These are phyloP conservation scores for Tetrahymena elliotti DNA, from an alignment of 73 alveolate genomes.

Conservation along the genomic window DNA sequence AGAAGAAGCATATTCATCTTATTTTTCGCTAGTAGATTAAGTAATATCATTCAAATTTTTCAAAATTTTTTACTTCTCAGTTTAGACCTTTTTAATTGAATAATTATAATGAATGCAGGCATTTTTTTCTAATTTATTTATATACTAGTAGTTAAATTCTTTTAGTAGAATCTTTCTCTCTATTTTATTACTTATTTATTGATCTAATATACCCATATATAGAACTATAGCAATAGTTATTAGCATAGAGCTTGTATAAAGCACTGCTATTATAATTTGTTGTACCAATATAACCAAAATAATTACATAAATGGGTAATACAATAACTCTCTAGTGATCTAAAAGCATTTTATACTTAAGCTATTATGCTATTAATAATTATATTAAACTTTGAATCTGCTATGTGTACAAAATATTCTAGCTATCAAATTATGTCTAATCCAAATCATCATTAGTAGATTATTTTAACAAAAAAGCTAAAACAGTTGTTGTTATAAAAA, in stretches of 20 bases:
- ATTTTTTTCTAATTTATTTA: neutral
- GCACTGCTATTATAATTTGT: neutral
- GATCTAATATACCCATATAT: neutral
- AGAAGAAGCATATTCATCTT: neutral
- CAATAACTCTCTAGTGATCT: neutral
- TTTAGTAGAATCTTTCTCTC: neutral
- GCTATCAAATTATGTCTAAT: neutral
- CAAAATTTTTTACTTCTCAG: neutral
- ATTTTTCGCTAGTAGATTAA: neutral
- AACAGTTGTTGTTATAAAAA: neutral
- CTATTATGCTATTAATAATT: neutral
- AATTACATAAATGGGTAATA: neutral
- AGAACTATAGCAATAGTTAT: neutral
- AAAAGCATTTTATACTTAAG: neutral
- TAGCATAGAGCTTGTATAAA: neutral
- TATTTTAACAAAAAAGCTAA: neutral
- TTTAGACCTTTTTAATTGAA: neutral
- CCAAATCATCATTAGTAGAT: neutral
- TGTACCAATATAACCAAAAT: neutral
- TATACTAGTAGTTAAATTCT: neutral
- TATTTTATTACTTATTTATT: neutral
- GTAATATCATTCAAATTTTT: neutral
- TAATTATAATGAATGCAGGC: neutral
- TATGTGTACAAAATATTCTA: neutral
- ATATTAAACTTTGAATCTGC: neutral